phyloP scores from a whole-genome alignment of 345 rosid species.

The Citrus glauca region DNA sequence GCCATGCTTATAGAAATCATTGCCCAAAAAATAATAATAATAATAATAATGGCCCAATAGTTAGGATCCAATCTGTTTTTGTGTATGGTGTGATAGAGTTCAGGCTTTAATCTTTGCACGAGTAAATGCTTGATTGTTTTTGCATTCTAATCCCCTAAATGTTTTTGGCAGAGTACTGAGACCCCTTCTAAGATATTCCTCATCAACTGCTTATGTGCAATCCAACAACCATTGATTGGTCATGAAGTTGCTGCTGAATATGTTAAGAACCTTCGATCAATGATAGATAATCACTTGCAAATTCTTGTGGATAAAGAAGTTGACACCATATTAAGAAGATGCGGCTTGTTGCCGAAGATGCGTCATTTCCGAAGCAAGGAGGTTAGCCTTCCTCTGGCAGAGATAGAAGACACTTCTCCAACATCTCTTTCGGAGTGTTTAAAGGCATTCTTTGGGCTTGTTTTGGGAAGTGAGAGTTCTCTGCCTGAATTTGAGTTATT shows the following conservation, averaged over 20 bases:
- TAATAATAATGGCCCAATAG: neutral
- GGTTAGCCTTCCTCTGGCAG: slow-evolving; percentile 37
- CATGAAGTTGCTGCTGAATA: slow-evolving; percentile 72
- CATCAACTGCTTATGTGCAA: slow-evolving; percentile 82
- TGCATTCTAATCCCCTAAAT: slow-evolving; percentile 8
- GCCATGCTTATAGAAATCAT: neutral
- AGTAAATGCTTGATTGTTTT: neutral
- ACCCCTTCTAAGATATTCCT: slow-evolving; percentile 88
- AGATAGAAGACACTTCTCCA: slow-evolving; percentile 63
- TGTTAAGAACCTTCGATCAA: slow-evolving; percentile 56
- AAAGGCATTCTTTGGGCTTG: slow-evolving; percentile 78
- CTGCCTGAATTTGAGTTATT: slow-evolving; percentile 90
- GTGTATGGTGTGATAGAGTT: neutral
- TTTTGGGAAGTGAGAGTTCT: slow-evolving; percentile 79
- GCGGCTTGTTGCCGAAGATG: slow-evolving; percentile 71
- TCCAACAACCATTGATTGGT: slow-evolving; percentile 76
- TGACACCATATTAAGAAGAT: slow-evolving; percentile 65
- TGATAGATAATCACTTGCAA: slow-evolving; percentile 67
- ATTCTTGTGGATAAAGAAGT: slow-evolving; percentile 84
- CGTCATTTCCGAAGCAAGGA: slow-evolving; percentile 43
- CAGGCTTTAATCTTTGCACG: neutral
- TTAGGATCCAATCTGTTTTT: neutral
- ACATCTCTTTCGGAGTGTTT: slow-evolving; percentile 65
- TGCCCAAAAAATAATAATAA: neutral
- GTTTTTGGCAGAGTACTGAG: slow-evolving; percentile 60